These are phyloP conservation scores for Phaeotremella fagi DNA, from an alignment of 768 basidiomycete genomes.

Conservation along the genomic window DNA sequence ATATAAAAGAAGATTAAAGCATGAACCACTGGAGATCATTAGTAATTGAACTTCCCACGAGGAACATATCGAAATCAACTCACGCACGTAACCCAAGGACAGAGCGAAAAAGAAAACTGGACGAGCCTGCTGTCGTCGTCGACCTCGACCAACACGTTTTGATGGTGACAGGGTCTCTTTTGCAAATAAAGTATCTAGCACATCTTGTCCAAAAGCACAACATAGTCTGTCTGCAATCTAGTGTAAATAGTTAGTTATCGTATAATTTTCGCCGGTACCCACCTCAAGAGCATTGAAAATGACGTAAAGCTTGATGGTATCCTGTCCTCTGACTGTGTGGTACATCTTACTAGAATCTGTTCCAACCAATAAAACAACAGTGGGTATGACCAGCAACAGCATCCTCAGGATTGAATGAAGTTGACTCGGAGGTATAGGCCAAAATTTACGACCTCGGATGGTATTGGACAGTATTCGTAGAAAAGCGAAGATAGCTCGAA, in stretches of 20 bases:
- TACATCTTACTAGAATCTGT: conserved; percentile 98
- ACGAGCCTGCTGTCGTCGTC: conserved; percentile 55
- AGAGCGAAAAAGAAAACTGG: conserved; percentile 80
- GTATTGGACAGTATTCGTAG: conserved; percentile 9
- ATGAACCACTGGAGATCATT: conserved; percentile 85
- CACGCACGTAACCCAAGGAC: conserved; percentile 76
- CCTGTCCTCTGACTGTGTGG: conserved; percentile 93
- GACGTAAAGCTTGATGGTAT: conserved; percentile 97
- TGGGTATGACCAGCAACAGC: conserved; percentile 67
- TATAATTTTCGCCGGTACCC: no score
- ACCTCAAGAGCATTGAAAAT: conserved; percentile 99
- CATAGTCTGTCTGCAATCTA: conserved; percentile 93
- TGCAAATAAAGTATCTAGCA: conserved; percentile 93
- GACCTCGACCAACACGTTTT: conserved; percentile 52
- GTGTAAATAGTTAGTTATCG: no score
- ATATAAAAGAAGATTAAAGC: conserved; percentile 94
- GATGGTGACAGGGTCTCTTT: conserved; percentile 72
- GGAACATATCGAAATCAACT: conserved; percentile 30
- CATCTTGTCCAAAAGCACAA: conserved; percentile 94
- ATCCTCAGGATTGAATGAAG: conserved; percentile 83
- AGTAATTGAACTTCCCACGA: no score
- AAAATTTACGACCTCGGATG: conserved; percentile 60
- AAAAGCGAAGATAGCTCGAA: conserved; percentile 55
- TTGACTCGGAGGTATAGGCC: conserved; percentile 51
- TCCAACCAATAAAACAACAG: conserved; percentile 68